Base-by-base conservation (phyloP, 305 asterid genomes). In the Caryopteris hybrid region DNA sequence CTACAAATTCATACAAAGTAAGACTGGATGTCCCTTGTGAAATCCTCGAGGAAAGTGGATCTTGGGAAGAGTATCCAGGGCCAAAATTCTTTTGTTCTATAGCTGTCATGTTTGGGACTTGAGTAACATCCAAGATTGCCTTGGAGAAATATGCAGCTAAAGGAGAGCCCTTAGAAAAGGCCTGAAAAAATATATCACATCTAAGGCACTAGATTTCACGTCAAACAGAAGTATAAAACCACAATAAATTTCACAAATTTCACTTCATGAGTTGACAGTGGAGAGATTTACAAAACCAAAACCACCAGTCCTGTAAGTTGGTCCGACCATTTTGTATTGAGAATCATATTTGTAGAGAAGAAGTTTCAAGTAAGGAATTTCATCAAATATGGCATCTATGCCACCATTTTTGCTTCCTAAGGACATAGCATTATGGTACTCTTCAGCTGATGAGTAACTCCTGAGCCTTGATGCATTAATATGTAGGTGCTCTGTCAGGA, bases 291-390 rank as follows among this genome's bases (percentile, higher is more conserved):
- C 89, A 67, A 87, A 83, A 71, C 81, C 85, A 46, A 87, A 83
- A 11, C 91, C 91, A 64, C 84, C 82, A 0, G 89, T 83, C 78
- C 60, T 72, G 77, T 85, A 87, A 0, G 81, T 81, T 46, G 81
- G 85, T 31, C 87, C 91, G 14, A 77, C 79, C 72, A 83, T 83
- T 59, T 78, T 87, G 69, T 87, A 87, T 10, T 50, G 64, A 23
- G 84, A 52, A 16, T 61, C 78, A 20, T 81, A 87, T 51, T 66
- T 74, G 51, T 64, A 66, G 61, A 87, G 76, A 17, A 87, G 43
- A 31, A 83, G 53, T 61, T 81, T 87, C 89, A 87, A 75, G 74
- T 81, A 87, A 58, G 95, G 95, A 39, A 85, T 63, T 72, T 85
- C 89, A 59, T 81, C 88, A 21, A 81, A 73, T 68, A 87, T 81